Conservation (phyloP, 495 filamentous ascomycete species). For the Talaromyces wortmannii region DNA sequence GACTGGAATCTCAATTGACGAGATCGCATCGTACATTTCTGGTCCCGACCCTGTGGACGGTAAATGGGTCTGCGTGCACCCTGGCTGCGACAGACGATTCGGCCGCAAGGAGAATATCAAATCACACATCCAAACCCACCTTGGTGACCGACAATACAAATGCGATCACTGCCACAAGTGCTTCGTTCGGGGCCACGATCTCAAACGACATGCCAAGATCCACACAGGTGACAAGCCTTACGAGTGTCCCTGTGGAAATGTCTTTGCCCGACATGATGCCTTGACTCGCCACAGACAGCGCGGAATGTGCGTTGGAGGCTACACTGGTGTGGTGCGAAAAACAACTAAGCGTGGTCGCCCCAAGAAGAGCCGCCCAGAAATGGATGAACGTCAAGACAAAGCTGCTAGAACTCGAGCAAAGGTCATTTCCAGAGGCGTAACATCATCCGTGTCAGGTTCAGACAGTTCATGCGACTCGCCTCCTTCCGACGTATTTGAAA, state of each 20-base stretch:
- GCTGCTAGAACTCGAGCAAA: constrained; percentile 41
- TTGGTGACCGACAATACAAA: constrained; percentile 87
- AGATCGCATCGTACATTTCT: constrained; percentile 78
- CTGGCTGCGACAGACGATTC: constrained; percentile 76
- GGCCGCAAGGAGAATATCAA: constrained; percentile 96
- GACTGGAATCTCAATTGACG: constrained; percentile 79
- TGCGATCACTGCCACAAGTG: constrained; percentile 86
- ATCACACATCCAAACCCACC: constrained; percentile 93
- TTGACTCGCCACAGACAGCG: constrained; percentile 89
- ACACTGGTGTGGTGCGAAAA: constrained; percentile 73
- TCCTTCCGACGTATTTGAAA: constrained; percentile 27
- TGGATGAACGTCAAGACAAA: constrained; percentile 64
- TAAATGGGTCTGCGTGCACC: constrained; percentile 82
- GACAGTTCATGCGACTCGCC: constrained; percentile 21
- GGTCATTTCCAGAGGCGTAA: constrained; percentile 29
- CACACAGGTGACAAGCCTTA: constrained; percentile 92
- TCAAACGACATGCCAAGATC: constrained; percentile 95
- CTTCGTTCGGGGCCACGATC: constrained; percentile 93
- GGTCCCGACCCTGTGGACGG: constrained; percentile 65
- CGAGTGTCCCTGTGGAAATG: constrained; percentile 81
- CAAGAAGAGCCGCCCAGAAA: constrained; percentile 55
- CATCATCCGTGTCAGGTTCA: constrained; percentile 26
- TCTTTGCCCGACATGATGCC: constrained; percentile 89
- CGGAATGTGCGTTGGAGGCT: constrained; percentile 89
- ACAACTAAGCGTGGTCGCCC: constrained; percentile 60